phyloP scores from a whole-genome alignment of 140 eudicot species.

The Erigeron philadelphicus region DNA sequence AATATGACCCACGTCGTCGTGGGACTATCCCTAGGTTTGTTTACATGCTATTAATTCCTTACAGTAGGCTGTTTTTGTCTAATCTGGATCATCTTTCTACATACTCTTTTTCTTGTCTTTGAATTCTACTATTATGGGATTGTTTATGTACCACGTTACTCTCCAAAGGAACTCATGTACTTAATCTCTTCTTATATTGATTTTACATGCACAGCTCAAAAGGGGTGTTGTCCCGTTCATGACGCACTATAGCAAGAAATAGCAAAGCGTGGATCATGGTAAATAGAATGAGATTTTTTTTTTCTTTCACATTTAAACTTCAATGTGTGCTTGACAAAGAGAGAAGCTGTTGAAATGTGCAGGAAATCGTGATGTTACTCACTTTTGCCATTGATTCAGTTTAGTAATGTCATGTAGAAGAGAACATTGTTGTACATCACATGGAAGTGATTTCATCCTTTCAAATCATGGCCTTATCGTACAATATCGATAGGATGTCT shows the following conservation, averaged over 20 bases:
- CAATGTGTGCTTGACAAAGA: background rate
- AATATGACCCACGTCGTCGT: conserved; percentile 74
- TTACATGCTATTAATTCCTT: background rate
- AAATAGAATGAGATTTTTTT: conserved; percentile 9
- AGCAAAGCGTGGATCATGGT: conserved; percentile 13
- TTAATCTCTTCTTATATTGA: conserved; percentile 12
- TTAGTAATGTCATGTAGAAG: background rate
- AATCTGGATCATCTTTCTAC: background rate
- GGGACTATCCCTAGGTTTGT: conserved; percentile 81
- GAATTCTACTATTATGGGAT: background rate
- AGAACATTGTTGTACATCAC: conserved; percentile 12
- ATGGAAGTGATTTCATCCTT: conserved; percentile 1
- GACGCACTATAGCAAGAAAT: conserved; percentile 3
- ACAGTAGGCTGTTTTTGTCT: background rate
- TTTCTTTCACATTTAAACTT: background rate
- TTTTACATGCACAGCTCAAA: conserved; percentile 61
- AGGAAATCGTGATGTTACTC: conserved; percentile 4
- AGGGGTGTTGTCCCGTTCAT: conserved; percentile 73
- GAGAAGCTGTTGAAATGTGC: conserved; percentile 8
- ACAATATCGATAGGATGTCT: background rate
- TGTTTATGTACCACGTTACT: background rate
- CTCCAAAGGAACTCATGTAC: background rate
- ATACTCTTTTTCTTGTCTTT: background rate
- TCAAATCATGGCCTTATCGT: background rate
- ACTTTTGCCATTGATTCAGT: conserved; percentile 10